Evolutionary conservation across 1,284 basidiomycete genomes (phyloP).

Genomic region (Porodaedalea pini): DNA sequence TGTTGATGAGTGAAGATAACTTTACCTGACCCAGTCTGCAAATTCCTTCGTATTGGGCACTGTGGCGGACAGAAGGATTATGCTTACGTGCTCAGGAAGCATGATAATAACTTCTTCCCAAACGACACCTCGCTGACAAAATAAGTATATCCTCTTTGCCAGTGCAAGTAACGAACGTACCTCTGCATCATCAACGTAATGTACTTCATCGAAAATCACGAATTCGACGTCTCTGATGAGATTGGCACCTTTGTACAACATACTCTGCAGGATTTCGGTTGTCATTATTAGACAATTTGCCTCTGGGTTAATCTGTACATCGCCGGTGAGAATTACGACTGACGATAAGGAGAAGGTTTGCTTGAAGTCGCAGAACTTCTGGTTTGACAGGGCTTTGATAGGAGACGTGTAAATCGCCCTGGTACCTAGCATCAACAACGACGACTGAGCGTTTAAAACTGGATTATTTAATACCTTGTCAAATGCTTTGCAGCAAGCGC

Average conservation of each 20-base stretch:
- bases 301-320: constrained; percentile 99
- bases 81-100: constrained; percentile 95
- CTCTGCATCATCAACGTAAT: constrained; percentile 99
- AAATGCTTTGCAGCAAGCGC: constrained; percentile 96
- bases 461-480: constrained; percentile 69
- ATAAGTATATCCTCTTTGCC: constrained; percentile 6
- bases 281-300: constrained; percentile 97
- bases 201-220: constrained; percentile 99
- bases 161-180: constrained; percentile 40
- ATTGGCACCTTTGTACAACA: constrained; percentile 99
- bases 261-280: constrained; percentile 97
- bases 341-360: constrained; percentile 89
- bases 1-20: constrained; percentile 13
- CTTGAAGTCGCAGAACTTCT: constrained; percentile 99
- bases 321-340: constrained; percentile 96
- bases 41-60: constrained; percentile 99
- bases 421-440: constrained; percentile 12
- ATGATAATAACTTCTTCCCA: constrained; percentile 99
- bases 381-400: constrained; percentile 98
- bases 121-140: constrained; percentile 94
- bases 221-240: constrained; percentile 98
- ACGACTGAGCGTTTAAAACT: constrained; percentile 16
- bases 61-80: constrained; percentile 95
- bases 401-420: constrained; percentile 97
- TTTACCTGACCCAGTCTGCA: constrained; percentile 98